Conservation (phyloP, 1,284 basidiomycete species). For the Ganoderma leucocontextum region DNA sequence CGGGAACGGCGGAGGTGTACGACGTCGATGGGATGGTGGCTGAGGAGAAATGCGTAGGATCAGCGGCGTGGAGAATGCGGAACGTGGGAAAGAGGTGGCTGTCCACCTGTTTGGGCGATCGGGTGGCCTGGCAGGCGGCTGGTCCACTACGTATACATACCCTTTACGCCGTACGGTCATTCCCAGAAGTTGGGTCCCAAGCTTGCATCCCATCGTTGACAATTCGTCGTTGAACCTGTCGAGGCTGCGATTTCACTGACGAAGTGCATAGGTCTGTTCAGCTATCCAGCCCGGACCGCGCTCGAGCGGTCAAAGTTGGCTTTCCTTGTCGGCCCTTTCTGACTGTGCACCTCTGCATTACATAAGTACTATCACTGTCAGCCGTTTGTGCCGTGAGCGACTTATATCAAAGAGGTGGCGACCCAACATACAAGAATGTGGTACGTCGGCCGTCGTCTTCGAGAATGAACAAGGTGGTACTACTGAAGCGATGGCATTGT, state of each 20-base stretch:
- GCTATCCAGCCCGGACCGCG: background rate
- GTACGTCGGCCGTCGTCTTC: constrained; percentile 13
- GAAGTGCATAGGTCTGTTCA: background rate
- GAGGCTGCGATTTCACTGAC: background rate
- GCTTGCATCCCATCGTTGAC: background rate
- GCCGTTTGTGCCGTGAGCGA: constrained; percentile 61
- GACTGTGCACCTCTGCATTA: too few relatives aligned
- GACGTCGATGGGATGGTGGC: too few relatives aligned
- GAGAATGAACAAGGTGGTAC: too few relatives aligned
- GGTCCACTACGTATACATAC: too few relatives aligned
- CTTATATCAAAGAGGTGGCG: constrained; percentile 39
- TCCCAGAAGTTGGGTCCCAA: background rate
- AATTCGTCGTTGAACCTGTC: background rate
- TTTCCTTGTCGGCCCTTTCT: too few relatives aligned
- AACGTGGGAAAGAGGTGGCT: background rate
- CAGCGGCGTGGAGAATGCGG: too few relatives aligned
- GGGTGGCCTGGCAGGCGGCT: too few relatives aligned
- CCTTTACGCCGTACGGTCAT: too few relatives aligned
- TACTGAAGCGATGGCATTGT: background rate
- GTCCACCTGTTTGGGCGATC: background rate
- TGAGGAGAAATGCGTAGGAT: too few relatives aligned
- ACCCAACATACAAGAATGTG: constrained; percentile 35
- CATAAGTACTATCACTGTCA: constrained; percentile 43
- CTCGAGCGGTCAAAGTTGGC: background rate
- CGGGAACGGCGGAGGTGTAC: too few relatives aligned